These are phyloP conservation scores for Trichoderma cornu-damae DNA, from an alignment of 2,329 filamentous ascomycete genomes.

Conservation along the genomic window DNA sequence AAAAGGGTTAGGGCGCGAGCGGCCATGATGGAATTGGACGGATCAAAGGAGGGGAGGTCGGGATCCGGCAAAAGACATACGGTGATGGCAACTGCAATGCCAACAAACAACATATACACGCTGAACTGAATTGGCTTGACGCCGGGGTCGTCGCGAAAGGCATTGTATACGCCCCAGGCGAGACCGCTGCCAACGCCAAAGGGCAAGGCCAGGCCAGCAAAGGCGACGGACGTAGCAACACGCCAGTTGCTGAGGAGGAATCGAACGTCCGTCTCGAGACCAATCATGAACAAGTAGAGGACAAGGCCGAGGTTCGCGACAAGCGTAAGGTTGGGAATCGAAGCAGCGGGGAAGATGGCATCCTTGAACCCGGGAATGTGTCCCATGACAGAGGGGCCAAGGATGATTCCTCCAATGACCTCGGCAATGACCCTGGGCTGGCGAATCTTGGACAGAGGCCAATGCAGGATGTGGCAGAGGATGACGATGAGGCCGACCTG, in stretches of 20 bases:
- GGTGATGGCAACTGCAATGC: slow-evolving; percentile 89
- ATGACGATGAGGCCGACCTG: slow-evolving; percentile 44
- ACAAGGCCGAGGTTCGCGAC: slow-evolving; percentile 80
- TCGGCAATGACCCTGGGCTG: slow-evolving; percentile 81
- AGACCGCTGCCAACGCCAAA: slow-evolving; percentile 79
- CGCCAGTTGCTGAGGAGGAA: slow-evolving; percentile 76
- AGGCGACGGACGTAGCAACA: slow-evolving; percentile 68
- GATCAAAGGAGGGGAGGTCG: too few species aligned
- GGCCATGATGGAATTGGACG: slow-evolving; percentile 48
- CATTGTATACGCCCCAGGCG: slow-evolving; percentile 72
- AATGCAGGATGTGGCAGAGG: slow-evolving; percentile 56
- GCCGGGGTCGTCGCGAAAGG: slow-evolving; percentile 53
- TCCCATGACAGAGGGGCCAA: slow-evolving; percentile 85
- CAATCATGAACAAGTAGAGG: slow-evolving; percentile 82
- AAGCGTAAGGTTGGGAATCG: slow-evolving; percentile 69
- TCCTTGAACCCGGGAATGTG: slow-evolving; percentile 72
- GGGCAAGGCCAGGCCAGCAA: slow-evolving; percentile 74
- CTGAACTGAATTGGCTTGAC: slow-evolving; percentile 44
- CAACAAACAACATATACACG: slow-evolving; percentile 68
- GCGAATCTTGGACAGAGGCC: slow-evolving; percentile 68
- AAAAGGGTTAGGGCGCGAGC: slow-evolving; percentile 86
- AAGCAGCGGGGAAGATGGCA: slow-evolving; percentile 70
- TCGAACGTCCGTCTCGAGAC: slow-evolving; percentile 77
- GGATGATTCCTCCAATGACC: slow-evolving; percentile 76
- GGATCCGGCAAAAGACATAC: slow-evolving; percentile 20